Evolutionary conservation across 371 early-diverging fungal genomes (phyloP).

Genomic region (Entomophthora muscae): DNA sequence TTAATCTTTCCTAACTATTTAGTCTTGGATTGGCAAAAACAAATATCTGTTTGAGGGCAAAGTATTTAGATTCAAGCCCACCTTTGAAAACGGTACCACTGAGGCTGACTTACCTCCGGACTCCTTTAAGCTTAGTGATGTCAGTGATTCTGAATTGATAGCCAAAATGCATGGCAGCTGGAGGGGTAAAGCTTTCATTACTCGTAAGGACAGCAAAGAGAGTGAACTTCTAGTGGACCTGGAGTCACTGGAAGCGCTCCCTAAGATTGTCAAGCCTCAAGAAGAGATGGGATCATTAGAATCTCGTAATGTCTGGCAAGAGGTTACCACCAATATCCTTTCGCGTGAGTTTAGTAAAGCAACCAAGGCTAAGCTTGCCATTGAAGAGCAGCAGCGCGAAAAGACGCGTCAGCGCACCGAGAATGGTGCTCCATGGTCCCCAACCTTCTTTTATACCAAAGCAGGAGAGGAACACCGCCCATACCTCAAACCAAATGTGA

Average conservation of each 20-base stretch:
- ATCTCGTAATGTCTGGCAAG: neutral
- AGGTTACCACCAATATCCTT: constrained; percentile 20
- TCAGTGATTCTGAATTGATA: neutral
- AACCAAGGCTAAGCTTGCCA: constrained; percentile 24
- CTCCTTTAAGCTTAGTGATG: neutral
- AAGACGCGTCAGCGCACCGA: constrained; percentile 19
- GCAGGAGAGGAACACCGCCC: neutral
- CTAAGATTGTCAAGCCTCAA: neutral
- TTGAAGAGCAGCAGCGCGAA: constrained; percentile 30
- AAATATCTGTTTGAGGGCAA: constrained; percentile 24
- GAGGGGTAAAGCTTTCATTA: neutral
- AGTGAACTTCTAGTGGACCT: neutral
- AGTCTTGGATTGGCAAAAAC: constrained; percentile 28
- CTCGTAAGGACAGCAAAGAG: neutral
- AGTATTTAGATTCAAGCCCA: constrained; percentile 30
- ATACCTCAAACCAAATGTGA: neutral
- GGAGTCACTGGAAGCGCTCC: neutral
- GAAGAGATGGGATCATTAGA: neutral
- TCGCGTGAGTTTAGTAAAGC: constrained; percentile 22
- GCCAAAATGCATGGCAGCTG: neutral
- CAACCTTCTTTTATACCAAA: neutral
- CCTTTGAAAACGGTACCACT: constrained; percentile 8
- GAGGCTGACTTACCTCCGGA: neutral
- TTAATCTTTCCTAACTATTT: neutral
- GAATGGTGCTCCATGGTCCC: neutral